phyloP scores from a whole-genome alignment of 345 rosid species.

The Euphorbia pulcherrima region DNA sequence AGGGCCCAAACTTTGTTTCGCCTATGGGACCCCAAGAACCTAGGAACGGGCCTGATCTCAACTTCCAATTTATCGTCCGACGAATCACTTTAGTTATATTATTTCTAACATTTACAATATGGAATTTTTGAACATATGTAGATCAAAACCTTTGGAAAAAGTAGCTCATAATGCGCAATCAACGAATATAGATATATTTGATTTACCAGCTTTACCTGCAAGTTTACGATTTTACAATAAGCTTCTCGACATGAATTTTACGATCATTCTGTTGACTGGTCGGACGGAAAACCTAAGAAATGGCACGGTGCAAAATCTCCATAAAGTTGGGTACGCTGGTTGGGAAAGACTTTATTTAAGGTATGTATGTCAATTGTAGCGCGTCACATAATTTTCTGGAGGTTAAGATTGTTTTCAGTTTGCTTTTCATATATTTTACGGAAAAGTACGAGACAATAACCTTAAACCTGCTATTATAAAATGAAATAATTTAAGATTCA shows the following conservation, averaged over 20 bases:
- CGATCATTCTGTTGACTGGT: constrained; percentile 62
- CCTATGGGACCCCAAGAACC: too few relatives aligned
- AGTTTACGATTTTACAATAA: constrained; percentile 62
- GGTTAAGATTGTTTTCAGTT: too few relatives aligned
- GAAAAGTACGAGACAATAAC: too few relatives aligned
- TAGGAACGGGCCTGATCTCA: too few relatives aligned
- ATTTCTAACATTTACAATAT: too few relatives aligned
- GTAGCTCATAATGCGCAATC: constrained; percentile 40
- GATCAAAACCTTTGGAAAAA: constrained; percentile 49
- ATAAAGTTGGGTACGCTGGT: constrained; percentile 43
- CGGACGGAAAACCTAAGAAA: constrained; percentile 59
- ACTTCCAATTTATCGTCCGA: too few relatives aligned
- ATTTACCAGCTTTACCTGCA: constrained; percentile 57
- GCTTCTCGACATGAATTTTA: constrained; percentile 57
- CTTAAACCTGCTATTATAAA: too few relatives aligned
- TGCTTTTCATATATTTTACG: too few relatives aligned
- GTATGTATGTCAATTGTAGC: too few relatives aligned
- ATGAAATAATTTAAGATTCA: not conserved
- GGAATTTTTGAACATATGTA: constrained; percentile 14
- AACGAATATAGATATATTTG: constrained; percentile 43
- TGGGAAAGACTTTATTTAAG: constrained; percentile 76
- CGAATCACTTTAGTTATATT: too few relatives aligned
- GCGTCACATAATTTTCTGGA: too few relatives aligned
- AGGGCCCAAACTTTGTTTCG: too few relatives aligned
- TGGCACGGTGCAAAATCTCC: constrained; percentile 49